Evolutionary conservation across 2,329 filamentous ascomycete genomes (phyloP), one percentile per base, ranked within the genome.

Genomic region (Massarina eburnea): DNA sequence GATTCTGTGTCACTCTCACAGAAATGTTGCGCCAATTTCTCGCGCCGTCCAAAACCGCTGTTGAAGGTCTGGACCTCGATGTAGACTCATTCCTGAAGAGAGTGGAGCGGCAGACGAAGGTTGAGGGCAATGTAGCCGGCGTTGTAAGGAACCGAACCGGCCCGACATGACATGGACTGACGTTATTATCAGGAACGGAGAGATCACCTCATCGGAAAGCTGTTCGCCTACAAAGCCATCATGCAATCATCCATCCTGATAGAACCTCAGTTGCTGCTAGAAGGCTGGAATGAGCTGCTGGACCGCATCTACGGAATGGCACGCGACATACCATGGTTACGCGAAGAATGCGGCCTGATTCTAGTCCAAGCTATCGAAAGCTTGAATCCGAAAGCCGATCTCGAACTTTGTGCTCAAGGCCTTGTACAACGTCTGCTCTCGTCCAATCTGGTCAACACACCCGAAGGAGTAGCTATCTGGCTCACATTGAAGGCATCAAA

Each of bases 401-500:
- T 82, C 82, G 71, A 80, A 56, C 73, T 78, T 45, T 80, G 82
- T 45, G 81, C 82, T 1, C 78, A 85, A 59, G 71, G 76, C 20
- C 83, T 86, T 0, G 73, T 95, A 27, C 73, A 82, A 48, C 80
- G 78, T 30, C 64, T 95, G 8, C 76, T 77, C 17, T 77, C 81
- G 14, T 79, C 82, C 39, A 85, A 86, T 8, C 75, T 95, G 39
- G 82, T 84, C 8, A 87, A 87, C 67, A 92, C 91, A 0, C 86
- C 91, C 0, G 92, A 97, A 66, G 92, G 91, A 6, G 83, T 96
- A 18, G 90, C 89, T 1, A 82, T 96, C 45, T 97, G 91, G 91
- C 76, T 97, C 24, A 80, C 82, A 4, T 80, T 87, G 1, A 78
- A 81, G 50, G 79, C 10, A 12, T 19, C 80, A 41, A 74, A 74